Base-by-base conservation (phyloP, 192 early-diverging fungal species). In the Backusella circina region DNA sequence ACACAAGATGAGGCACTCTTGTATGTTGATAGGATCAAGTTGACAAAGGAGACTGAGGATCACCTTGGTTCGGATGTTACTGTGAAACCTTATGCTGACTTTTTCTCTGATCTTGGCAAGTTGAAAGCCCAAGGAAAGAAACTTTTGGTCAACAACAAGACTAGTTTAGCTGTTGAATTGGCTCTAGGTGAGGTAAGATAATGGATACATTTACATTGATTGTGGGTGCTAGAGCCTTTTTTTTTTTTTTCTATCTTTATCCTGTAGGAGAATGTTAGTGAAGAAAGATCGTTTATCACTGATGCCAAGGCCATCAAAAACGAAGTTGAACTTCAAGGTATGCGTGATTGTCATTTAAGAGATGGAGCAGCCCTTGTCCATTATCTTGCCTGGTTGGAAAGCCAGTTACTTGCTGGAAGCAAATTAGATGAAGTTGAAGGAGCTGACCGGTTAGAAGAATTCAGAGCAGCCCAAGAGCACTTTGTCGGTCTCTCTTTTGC, bases 401-500 rank as follows among this genome's bases (percentile, higher is more conserved):
- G 95, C 65, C 89, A 99, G 86, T 87, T 99, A 37, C 78, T 88
- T 21, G 80, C 84, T 77, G 91, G 91, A 16, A 82, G 71, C n/a
- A 83, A 86, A 23, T 80, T 98, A n/a, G 87, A 91, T 68, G 98
- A 99, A 84, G 88, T 88, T 10, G 94, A 94, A 57, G 98, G 89
- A 33, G 95, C 97, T 1, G 93, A 93, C 79, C 88, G 91, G 44
- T 86, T 98, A 10, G 95, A 96, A 80, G 75, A 80, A 78, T 88
- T 96, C 78, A 87, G 97, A 70, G 72, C 75, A 64, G 89, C 87
- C 72, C 92, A 94, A 77, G 77, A 85, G 36, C 79, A 94, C 80
- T 98, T 95, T 83, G 91, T 96, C 33, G 98, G 98, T 2, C 91
- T 97, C 64, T 95, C 93, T 71, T 99, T 99, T 76, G 93, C 92